phyloP scores from a whole-genome alignment of 495 filamentous ascomycete genomes.

The Parmelia sp. region DNA sequence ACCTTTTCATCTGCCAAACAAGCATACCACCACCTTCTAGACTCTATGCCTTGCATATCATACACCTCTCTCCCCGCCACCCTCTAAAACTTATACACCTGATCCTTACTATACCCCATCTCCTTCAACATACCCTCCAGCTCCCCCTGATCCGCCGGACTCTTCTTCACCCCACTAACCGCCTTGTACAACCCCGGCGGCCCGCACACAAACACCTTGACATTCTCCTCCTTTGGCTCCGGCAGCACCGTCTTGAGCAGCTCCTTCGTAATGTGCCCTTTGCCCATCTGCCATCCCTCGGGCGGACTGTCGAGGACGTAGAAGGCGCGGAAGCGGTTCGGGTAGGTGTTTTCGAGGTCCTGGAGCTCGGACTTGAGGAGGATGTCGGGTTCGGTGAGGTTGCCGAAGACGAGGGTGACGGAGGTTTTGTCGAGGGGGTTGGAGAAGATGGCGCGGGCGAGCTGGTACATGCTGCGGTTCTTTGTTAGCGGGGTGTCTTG shows the following conservation, averaged over 20 bases:
- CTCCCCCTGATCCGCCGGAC: slow-evolving; percentile 88
- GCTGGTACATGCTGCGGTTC: slow-evolving; percentile 77
- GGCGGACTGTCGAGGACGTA: slow-evolving; percentile 52
- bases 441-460: slow-evolving; percentile 56
- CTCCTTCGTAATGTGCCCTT: slow-evolving; percentile 52
- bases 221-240: slow-evolving; percentile 48
- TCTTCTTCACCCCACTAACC: slow-evolving; percentile 81
- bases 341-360: slow-evolving; percentile 45
- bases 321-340: slow-evolving; percentile 50
- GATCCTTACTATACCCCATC: slow-evolving; percentile 82
- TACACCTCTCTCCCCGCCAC: not conserved
- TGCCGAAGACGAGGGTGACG: slow-evolving; percentile 59
- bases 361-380: slow-evolving; percentile 51
- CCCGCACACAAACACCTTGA: slow-evolving; percentile 62
- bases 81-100: slow-evolving; percentile 94
- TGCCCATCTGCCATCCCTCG: slow-evolving; percentile 37
- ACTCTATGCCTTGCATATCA: slow-evolving; percentile 1
- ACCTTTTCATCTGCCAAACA: not conserved
- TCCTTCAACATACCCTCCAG: slow-evolving; percentile 77
- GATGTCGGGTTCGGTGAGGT: slow-evolving; percentile 57
- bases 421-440: slow-evolving; percentile 57
- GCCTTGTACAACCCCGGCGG: slow-evolving; percentile 92
- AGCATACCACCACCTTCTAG: not conserved
- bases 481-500: too few relatives aligned
- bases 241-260: slow-evolving; percentile 46